These are phyloP conservation scores for Arthonia radiata DNA, from an alignment of 495 filamentous ascomycete genomes.

Conservation along the genomic window DNA sequence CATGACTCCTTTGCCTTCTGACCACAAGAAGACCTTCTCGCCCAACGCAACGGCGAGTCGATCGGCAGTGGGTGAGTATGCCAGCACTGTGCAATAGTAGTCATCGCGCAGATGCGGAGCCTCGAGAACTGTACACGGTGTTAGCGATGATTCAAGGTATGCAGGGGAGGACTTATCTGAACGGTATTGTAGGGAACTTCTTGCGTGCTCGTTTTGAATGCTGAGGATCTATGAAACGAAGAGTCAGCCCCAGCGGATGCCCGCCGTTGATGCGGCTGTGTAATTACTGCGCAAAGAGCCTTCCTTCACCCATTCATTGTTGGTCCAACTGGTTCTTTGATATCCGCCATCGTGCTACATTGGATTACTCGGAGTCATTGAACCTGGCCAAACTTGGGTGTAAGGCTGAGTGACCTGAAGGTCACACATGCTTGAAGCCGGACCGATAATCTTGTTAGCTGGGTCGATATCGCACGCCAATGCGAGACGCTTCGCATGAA, in stretches of 20 bases:
- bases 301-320: too few species aligned
- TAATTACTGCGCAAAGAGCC: too few species aligned
- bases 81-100: constrained; percentile 81
- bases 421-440: background rate
- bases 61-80: constrained; percentile 48
- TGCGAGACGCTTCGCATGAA: constrained; percentile 54
- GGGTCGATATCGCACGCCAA: constrained; percentile 64
- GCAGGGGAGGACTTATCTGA: constrained; percentile 31
- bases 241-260: too few species aligned
- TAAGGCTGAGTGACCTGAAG: too few species aligned
- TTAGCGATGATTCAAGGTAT: constrained; percentile 5
- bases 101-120: constrained; percentile 76
- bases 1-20: constrained; percentile 33
- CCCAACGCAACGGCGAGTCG: constrained; percentile 68
- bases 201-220: too few species aligned
- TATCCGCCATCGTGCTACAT: too few species aligned
- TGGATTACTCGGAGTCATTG: too few species aligned
- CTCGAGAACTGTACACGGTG: constrained; percentile 37
- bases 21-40: constrained; percentile 75
- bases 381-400: too few species aligned
- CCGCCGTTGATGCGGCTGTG: too few species aligned
- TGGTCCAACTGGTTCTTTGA: too few species aligned
- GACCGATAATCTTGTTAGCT: constrained; percentile 28
- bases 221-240: too few species aligned
- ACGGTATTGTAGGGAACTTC: constrained; percentile 40